These are phyloP conservation scores for Bisporella sp. DNA, from an alignment of 2,329 filamentous ascomycete genomes.

Conservation along the genomic window DNA sequence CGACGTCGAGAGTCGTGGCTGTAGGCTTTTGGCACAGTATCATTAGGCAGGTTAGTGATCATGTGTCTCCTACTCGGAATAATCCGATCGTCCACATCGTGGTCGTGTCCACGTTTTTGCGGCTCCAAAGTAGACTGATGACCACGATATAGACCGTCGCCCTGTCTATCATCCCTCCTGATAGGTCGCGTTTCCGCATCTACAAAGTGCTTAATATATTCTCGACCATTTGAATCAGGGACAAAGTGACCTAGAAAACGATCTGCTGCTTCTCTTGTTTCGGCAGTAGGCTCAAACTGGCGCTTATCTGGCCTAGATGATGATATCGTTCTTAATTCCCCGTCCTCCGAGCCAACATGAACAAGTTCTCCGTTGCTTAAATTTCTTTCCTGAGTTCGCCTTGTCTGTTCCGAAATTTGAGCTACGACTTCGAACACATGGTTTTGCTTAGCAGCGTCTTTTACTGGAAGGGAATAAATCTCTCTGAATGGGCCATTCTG, in stretches of 20 bases:
- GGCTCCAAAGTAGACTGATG: conserved; percentile 11
- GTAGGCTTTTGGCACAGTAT: no score
- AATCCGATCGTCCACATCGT: conserved; percentile 11
- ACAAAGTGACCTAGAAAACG: conserved; percentile 31
- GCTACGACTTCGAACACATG: conserved; percentile 21
- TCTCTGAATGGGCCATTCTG: no score
- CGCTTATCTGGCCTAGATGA: conserved; percentile 3
- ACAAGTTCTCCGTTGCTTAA: conserved; percentile 13
- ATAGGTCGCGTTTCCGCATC: conserved; percentile 6
- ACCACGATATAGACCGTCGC: conserved; percentile 6
- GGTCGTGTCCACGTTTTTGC: conserved; percentile 10
- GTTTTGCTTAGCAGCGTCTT: conserved; percentile 15
- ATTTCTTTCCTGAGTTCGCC: conserved; percentile 15
- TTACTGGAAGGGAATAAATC: not conserved
- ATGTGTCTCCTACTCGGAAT: conserved; percentile 6
- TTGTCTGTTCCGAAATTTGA: conserved; percentile 23
- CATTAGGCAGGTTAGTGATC: not conserved
- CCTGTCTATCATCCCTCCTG: conserved; percentile 14
- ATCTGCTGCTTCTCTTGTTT: conserved; percentile 30
- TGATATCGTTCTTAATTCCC: conserved; percentile 25
- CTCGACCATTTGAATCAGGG: conserved; percentile 10
- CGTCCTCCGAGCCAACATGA: conserved; percentile 31
- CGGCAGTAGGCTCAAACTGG: conserved; percentile 11
- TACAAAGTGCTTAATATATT: no score
- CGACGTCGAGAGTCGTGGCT: conserved; percentile 11